Conservation (phyloP, 2,329 filamentous ascomycete genomes). For the Aspergillus amoenus region DNA sequence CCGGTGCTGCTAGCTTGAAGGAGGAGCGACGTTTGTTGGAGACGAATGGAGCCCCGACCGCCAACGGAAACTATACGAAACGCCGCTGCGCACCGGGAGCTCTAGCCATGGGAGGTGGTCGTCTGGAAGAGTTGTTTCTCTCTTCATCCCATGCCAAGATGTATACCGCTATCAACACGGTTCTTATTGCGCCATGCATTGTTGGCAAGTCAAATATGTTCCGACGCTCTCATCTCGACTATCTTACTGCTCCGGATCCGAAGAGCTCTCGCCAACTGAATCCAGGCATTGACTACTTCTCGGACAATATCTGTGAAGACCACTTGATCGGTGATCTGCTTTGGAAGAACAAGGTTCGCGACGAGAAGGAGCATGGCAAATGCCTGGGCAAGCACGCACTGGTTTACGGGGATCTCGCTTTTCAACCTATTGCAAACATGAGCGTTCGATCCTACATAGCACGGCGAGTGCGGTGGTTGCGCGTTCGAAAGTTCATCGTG, state of each 20-base stretch:
- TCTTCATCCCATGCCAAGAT: slow-evolving; percentile 93
- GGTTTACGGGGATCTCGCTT: slow-evolving; percentile 78
- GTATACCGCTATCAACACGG: slow-evolving; percentile 94
- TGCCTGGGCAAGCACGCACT: slow-evolving; percentile 75
- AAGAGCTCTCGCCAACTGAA: slow-evolving; percentile 45
- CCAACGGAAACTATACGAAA: background rate
- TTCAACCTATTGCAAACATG: slow-evolving; percentile 87
- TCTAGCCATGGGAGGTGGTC: slow-evolving; percentile 64
- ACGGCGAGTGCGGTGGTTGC: slow-evolving; percentile 82
- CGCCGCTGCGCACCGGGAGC: slow-evolving; percentile 21
- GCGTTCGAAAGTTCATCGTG: slow-evolving; percentile 93
- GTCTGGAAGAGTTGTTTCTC: slow-evolving; percentile 93
- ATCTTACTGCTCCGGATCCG: slow-evolving; percentile 59
- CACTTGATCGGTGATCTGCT: slow-evolving; percentile 91
- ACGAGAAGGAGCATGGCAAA: slow-evolving; percentile 38
- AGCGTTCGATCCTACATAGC: slow-evolving; percentile 73
- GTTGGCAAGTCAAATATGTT: slow-evolving; percentile 99
- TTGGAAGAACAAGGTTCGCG: slow-evolving; percentile 59
- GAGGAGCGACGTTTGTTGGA: slow-evolving; percentile 26
- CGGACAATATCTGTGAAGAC: slow-evolving; percentile 94
- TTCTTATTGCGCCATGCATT: slow-evolving; percentile 85
- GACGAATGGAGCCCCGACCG: background rate
- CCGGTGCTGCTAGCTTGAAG: slow-evolving; percentile 25
- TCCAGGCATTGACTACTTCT: slow-evolving; percentile 87
- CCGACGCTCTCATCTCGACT: slow-evolving; percentile 82